phyloP scores from a whole-genome alignment of 2,329 filamentous ascomycete species.

The Phyllosticta citriasiana region DNA sequence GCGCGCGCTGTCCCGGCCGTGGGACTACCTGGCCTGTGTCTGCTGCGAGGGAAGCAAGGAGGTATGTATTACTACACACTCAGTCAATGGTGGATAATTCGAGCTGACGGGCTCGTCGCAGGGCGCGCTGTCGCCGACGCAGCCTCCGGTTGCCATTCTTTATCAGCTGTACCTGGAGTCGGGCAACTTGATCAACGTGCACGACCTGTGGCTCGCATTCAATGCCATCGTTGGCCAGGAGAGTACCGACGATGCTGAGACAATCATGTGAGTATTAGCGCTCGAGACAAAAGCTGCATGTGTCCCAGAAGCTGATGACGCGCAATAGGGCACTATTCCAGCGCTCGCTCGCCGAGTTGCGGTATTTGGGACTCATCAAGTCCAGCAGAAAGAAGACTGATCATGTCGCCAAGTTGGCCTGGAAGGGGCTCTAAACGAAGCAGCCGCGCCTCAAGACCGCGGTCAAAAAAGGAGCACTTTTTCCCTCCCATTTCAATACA shows the following conservation, averaged over 20 bases:
- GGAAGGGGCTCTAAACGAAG: conserved; percentile 57
- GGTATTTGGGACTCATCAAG: conserved; percentile 78
- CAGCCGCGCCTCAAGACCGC: not conserved
- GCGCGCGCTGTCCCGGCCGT: conserved; percentile 59
- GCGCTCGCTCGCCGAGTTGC: conserved; percentile 71
- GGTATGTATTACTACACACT: not conserved
- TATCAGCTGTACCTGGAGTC: conserved; percentile 75
- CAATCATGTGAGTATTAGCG: conserved; percentile 23
- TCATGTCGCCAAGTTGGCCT: conserved; percentile 74
- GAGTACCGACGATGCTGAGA: conserved; percentile 30
- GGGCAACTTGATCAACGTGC: conserved; percentile 65
- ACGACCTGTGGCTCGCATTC: conserved; percentile 72
- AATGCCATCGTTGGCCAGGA: conserved; percentile 49
- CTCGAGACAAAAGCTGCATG: conserved; percentile 9
- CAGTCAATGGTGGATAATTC: not conserved
- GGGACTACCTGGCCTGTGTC: conserved; percentile 66
- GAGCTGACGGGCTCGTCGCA: not conserved
- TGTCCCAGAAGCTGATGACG: conserved; percentile 11
- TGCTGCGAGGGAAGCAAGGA: conserved; percentile 46
- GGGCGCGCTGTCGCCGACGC: conserved; percentile 44
- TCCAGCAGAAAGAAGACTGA: conserved; percentile 84
- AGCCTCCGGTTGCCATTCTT: conserved; percentile 62
- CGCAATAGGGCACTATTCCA: conserved; percentile 64
- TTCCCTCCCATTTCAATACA: not conserved
- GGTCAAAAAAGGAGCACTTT: not conserved